These are phyloP conservation scores for Lentinula sp. DNA, from an alignment of 768 basidiomycete genomes.

Conservation along the genomic window DNA sequence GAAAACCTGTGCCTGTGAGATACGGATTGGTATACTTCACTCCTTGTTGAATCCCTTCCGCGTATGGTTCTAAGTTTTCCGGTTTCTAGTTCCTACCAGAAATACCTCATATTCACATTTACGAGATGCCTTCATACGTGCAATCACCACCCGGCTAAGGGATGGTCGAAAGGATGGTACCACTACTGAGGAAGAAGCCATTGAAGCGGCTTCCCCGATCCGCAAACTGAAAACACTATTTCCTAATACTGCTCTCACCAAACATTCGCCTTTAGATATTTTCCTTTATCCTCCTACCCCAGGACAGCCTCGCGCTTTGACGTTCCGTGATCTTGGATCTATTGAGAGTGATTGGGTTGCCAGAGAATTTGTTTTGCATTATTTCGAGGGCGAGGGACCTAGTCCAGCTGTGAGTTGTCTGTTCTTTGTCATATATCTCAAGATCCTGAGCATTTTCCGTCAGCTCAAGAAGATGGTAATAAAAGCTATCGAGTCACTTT, in stretches of 20 bases:
- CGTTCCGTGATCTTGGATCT: slow-evolving; percentile 68
- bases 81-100: slow-evolving; percentile 66
- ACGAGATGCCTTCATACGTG: slow-evolving; percentile 77
- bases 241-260: slow-evolving; percentile 61
- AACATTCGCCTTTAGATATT: slow-evolving; percentile 64
- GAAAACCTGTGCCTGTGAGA: slow-evolving; percentile 58
- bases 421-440: background rate
- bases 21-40: slow-evolving; percentile 55
- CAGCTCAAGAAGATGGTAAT: slow-evolving; percentile 50
- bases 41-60: background rate
- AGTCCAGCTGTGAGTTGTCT: slow-evolving; percentile 58
- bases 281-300: slow-evolving; percentile 54
- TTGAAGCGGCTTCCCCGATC: slow-evolving; percentile 53
- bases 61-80: background rate
- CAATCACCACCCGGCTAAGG: slow-evolving; percentile 56
- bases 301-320: slow-evolving; percentile 43
- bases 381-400: slow-evolving; percentile 64
- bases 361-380: slow-evolving; percentile 64
- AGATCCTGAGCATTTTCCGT: background rate
- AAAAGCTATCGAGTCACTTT: slow-evolving; percentile 27
- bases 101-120: slow-evolving; percentile 74
- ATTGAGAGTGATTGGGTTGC: slow-evolving; percentile 74
- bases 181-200: slow-evolving; percentile 55
- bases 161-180: slow-evolving; percentile 43
- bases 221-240: slow-evolving; percentile 73